Percentiles rank a stretch among this genome's conserved stretches.
Conservation (phyloP, 257 asterid species). For the Solanum piurae region DNA sequence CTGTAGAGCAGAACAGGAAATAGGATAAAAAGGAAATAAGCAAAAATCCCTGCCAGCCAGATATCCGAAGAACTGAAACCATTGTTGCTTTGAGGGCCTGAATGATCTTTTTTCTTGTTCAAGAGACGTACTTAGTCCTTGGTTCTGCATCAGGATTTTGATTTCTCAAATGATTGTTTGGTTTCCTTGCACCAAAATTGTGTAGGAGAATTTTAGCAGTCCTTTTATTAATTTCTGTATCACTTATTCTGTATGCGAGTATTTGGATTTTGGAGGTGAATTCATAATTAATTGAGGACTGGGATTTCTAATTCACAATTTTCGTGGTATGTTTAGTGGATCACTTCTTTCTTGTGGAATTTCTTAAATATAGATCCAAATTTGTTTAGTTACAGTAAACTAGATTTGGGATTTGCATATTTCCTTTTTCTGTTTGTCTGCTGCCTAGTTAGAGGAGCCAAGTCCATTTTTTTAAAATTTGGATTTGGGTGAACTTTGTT, state of each 20-base stretch:
- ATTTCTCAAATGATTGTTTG: neutral
- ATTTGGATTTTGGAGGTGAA: neutral
- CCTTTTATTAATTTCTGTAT: neutral
- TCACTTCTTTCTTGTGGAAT: neutral
- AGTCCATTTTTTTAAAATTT: neutral
- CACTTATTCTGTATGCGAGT: neutral
- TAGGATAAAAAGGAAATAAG: neutral
- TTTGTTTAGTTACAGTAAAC: neutral
- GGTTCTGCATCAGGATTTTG: neutral
- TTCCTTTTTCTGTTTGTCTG: neutral
- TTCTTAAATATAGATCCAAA: neutral
- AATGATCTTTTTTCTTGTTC: neutral
- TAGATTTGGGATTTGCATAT: neutral
- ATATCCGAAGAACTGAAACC: neutral
- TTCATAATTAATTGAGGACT: neutral
- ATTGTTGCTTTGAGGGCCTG: neutral
- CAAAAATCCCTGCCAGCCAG: neutral
- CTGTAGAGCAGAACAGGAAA: neutral
- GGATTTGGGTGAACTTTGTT: neutral
- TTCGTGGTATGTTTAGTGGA: neutral
- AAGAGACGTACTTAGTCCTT: neutral
- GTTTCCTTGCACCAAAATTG: neutral
- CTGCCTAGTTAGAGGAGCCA: neutral
- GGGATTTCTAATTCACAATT: neutral
- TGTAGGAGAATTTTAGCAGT: neutral